phyloP scores from a whole-genome alignment of 2,329 filamentous ascomycete species.

The Fusarium concolor region DNA sequence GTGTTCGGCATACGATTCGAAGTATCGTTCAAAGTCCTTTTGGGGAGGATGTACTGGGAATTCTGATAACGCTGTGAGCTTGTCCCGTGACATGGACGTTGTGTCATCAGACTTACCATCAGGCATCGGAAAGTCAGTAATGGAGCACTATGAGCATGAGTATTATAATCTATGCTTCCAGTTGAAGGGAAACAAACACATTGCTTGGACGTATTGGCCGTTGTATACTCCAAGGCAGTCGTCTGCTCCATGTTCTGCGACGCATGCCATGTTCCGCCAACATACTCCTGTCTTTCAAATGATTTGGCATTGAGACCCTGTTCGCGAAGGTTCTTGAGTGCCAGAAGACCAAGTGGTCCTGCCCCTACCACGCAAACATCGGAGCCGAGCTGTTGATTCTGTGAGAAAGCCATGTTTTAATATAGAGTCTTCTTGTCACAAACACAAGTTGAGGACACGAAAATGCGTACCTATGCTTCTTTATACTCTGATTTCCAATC shows the following conservation, averaged over 20 bases:
- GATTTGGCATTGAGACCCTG: conserved; percentile 57
- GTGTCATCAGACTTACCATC: conserved; percentile 30
- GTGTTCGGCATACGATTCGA: conserved; percentile 49
- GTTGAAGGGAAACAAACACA: conserved; percentile 34
- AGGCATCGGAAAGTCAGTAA: conserved; percentile 52
- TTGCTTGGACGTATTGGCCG: conserved; percentile 49
- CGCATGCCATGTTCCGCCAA: conserved; percentile 58
- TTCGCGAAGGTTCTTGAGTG: conserved; percentile 57
- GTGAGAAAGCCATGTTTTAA: conserved; percentile 27
- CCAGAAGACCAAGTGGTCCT: conserved; percentile 53
- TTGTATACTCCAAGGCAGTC: conserved; percentile 50
- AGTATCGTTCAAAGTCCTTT: conserved; percentile 47
- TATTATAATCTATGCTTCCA: neutral
- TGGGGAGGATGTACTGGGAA: conserved; percentile 44
- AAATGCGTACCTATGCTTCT: neutral
- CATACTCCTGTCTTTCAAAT: conserved; percentile 55
- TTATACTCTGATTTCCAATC: conserved; percentile 13
- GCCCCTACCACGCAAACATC: conserved; percentile 48
- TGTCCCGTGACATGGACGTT: neutral
- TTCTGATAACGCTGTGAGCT: conserved; percentile 15
- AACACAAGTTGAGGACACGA: neutral
- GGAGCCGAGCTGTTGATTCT: conserved; percentile 30
- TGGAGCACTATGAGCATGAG: conserved; percentile 43
- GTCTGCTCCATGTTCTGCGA: conserved; percentile 51
- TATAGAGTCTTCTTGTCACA: neutral